Conservation (phyloP, 352 stramenopile species). For the Pythium periplocum region DNA sequence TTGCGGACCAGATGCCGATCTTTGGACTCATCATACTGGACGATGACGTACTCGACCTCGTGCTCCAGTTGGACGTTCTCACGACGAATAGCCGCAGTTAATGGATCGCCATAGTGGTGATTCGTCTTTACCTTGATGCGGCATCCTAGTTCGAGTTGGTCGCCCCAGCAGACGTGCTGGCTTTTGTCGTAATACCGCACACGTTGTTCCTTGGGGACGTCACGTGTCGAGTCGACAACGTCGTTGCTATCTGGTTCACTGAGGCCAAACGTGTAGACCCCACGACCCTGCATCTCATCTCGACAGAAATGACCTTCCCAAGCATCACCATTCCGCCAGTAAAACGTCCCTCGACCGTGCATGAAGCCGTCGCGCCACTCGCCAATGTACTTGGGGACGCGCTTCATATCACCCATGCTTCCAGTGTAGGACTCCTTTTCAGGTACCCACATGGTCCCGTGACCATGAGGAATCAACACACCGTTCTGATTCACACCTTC, state of each 20-base stretch:
- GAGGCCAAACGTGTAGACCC: conserved; percentile 32
- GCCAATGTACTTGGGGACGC: conserved; percentile 38
- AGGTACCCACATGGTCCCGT: conserved; percentile 55
- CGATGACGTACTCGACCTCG: conserved; percentile 47
- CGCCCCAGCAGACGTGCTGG: conserved; percentile 62
- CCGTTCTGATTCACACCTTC: conserved; percentile 34
- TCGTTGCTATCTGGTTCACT: conserved; percentile 16
- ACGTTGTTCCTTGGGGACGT: conserved; percentile 11
- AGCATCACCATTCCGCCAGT: conserved; percentile 46
- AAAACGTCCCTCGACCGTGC: conserved; percentile 51
- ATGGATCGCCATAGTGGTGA: conserved; percentile 32
- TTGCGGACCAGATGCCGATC: conserved; percentile 44
- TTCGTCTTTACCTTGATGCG: conserved; percentile 40
- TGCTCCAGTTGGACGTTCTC: conserved; percentile 33
- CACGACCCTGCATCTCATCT: conserved; percentile 58
- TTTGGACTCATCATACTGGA: conserved; percentile 30
- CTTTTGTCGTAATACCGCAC: conserved; percentile 58
- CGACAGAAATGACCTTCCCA: conserved; percentile 57
- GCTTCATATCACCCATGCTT: conserved; percentile 34
- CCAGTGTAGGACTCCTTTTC: conserved; percentile 22
- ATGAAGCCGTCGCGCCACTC: conserved; percentile 55
- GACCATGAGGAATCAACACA: conserved; percentile 45
- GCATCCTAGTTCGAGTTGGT: conserved; percentile 48
- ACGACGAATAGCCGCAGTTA: conserved; percentile 27
- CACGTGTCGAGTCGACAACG: conserved; percentile 4